Evolutionary conservation across 2,329 filamentous ascomycete species (phyloP).

Genomic region (Penicillium sumatraense): DNA sequence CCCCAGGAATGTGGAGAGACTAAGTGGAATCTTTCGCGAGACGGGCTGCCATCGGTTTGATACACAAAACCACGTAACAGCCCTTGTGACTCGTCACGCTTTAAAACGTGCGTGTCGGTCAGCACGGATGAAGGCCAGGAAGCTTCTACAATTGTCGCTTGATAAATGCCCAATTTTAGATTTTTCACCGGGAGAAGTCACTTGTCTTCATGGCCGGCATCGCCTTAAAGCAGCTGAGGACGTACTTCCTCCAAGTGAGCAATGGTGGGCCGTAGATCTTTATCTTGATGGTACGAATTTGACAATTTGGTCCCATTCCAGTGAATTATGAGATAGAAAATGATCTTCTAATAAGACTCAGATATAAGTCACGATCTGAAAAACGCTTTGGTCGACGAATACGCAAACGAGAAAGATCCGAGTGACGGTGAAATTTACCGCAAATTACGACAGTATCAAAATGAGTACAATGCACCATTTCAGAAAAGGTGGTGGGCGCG

Average conservation of each 20-base stretch:
- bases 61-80: no score
- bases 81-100: no score
- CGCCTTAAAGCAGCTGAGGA: neutral
- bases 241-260: neutral
- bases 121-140: no score
- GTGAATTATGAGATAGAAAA: no score
- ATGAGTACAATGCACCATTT: constrained; percentile 10
- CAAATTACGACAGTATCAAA: constrained; percentile 31
- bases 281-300: neutral
- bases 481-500: neutral
- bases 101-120: no score
- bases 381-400: constrained; percentile 33
- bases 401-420: constrained; percentile 31
- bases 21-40: no score
- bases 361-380: constrained; percentile 25
- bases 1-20: no score
- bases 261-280: neutral
- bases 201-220: neutral
- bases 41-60: no score
- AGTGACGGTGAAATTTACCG: constrained; percentile 35
- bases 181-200: no score
- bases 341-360: neutral
- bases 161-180: no score
- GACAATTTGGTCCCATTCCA: no score
- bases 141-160: no score